Evolutionary conservation across 306 rosid genomes (phyloP), one percentile per base, ranked within the genome.

Genomic region (Styphnolobium japonicum): DNA sequence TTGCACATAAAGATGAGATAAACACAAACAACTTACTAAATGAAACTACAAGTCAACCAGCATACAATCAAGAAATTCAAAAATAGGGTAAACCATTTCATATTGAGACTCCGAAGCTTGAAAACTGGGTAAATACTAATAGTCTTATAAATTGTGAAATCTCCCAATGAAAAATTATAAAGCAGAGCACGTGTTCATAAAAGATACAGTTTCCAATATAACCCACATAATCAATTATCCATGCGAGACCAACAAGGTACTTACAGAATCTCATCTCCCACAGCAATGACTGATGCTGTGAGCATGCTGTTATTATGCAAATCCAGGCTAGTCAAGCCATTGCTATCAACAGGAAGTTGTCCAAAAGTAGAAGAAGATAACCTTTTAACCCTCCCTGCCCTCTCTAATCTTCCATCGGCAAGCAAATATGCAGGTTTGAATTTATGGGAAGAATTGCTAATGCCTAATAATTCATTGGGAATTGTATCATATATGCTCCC

Each of bases 191-290:
- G 22, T 65, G 75, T 75, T 34, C 67, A 46, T 43, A 34, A 25
- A 80, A 73, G 48, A 80, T 37, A 55, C 19, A 23, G 68, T 52
- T 68, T 66, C 69, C 67, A 27, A 65, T 36, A 58, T 22, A 67
- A 55, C 53, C 36, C 66, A 61, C 72, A 56, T 25, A 51, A 77
- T 60, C 68, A 75, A 58, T 27, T 53, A 62, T 42, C 67, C 60
- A 66, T 27, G 72, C 74, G 83, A 79, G n/a, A n/a, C n/a, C 60
- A 82, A 39, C 34, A 43, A 83, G 80, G 85, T 79, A 91, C 92
- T 87, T 91, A 95, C 98, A 95, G 89, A 90, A 95, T 90, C 87
- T 95, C 98, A 87, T 92, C 98, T 68, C 98, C 98, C 45, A 92
- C 98, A 40, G 86, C 92, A 52, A 95, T 90, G 69, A 85, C 83